Evolutionary conservation across 441 rosid species (phyloP).

Genomic region (Flueggea neowawraea): DNA sequence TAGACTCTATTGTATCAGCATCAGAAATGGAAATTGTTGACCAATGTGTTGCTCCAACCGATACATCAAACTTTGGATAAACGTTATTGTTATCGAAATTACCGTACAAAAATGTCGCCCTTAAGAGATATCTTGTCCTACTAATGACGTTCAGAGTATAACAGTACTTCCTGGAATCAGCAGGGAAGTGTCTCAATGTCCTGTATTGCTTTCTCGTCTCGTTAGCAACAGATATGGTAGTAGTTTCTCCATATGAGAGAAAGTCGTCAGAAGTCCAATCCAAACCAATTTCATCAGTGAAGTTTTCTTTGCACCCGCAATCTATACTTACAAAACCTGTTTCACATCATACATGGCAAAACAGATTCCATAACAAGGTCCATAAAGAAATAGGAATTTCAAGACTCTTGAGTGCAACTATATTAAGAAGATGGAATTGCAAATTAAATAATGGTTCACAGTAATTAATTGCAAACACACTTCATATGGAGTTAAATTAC

Average conservation of each 20-base stretch:
- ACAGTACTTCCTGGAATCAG: slow-evolving; percentile 88
- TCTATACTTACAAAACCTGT: slow-evolving; percentile 94
- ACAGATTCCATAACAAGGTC: neutral
- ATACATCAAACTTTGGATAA: slow-evolving; percentile 89
- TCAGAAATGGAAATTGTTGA: slow-evolving; percentile 87
- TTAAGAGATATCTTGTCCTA: slow-evolving; percentile 78
- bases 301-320: slow-evolving; percentile 77
- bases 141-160: slow-evolving; percentile 62
- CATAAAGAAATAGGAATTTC: neutral
- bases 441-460: neutral
- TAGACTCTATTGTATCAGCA: slow-evolving; percentile 54
- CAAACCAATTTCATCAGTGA: slow-evolving; percentile 80
- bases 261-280: slow-evolving; percentile 70
- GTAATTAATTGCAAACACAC: too few species aligned
- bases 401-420: neutral
- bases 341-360: slow-evolving; percentile 11
- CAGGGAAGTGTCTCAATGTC: slow-evolving; percentile 86
- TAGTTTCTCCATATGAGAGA: slow-evolving; percentile 59
- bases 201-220: slow-evolving; percentile 74
- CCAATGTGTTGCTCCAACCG: slow-evolving; percentile 94
- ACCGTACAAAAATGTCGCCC: slow-evolving; percentile 95
- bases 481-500: too few species aligned
- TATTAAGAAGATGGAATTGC: neutral
- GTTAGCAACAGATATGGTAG: slow-evolving; percentile 47
- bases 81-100: slow-evolving; percentile 82